phyloP scores from a whole-genome alignment of 129 eudicot species.

The Heracleum sosnowskyi region DNA sequence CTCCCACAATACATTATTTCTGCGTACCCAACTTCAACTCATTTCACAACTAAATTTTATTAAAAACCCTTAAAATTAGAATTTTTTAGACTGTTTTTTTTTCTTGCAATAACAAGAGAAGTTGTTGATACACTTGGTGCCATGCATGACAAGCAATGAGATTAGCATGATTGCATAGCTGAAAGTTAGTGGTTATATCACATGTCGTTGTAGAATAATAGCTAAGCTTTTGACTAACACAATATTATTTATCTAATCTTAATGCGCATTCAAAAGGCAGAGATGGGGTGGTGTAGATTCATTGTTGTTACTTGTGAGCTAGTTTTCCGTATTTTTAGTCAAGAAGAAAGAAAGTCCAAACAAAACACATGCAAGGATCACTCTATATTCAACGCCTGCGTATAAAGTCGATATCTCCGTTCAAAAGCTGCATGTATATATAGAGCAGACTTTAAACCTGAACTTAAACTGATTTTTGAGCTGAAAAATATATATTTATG shows the following conservation, averaged over 20 bases:
- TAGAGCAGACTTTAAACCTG: too few relatives aligned
- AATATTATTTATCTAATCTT: too few relatives aligned
- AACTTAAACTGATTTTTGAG: too few relatives aligned
- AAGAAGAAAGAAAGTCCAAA: background rate
- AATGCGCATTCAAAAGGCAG: background rate
- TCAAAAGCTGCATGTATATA: background rate
- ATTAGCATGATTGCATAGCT: background rate
- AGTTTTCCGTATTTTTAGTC: background rate
- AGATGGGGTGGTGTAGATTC: background rate
- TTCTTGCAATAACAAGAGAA: too few relatives aligned
- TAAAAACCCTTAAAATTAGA: too few relatives aligned
- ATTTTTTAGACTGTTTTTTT: too few relatives aligned
- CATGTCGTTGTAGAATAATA: background rate
- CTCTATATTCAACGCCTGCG: background rate
- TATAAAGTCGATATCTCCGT: background rate
- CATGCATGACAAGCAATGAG: background rate
- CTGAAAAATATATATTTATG: too few relatives aligned
- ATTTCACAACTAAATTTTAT: too few relatives aligned
- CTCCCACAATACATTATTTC: background rate
- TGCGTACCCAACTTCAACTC: background rate
- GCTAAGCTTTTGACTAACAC: background rate
- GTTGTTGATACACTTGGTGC: background rate
- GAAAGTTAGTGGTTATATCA: background rate
- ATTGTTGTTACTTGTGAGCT: background rate
- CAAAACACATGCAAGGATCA: background rate